Base-by-base conservation (phyloP, 768 basidiomycete species). In the Boletus eberwhitei region DNA sequence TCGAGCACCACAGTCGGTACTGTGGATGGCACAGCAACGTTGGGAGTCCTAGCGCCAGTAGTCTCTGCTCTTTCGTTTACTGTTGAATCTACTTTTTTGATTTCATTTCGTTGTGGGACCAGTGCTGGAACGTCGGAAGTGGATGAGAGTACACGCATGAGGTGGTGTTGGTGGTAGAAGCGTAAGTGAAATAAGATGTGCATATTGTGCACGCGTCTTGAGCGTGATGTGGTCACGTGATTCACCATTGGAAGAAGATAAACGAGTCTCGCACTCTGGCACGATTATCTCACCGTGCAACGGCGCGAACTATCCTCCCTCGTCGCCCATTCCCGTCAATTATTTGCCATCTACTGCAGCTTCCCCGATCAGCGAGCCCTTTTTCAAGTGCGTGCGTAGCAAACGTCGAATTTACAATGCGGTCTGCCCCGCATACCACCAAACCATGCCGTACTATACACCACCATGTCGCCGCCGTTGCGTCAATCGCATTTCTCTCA, bases 1-100 rank as follows among this genome's bases (percentile, higher is more conserved):
- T 86, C 79, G 34, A 90, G 73, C 26, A 57, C 45, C 35, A 82
- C 70, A 0, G 59, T 69, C 0, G 80, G 78, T n/a, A 80, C 67
- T 0, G 59, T 66, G 2, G 63, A 54, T 7, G 48, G 43, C 31
- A 14, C 36, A 5, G 34, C 19, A 11, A 36, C n/a, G 24, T 4
- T 43, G n/a, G 44, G 29, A 24, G 14, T 6, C 19, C 2, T 41
- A 4, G 21, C 17, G 5, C 8, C 48, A 2, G 31, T 35, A 9
- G 35, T 21, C 11, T 38, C 22, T 37, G 24, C 8, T 36, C 31
- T 38, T 14, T 40, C 29, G 17, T 35, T 47, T 14, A 2, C 4
- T 4, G 9, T 44, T 8, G 37, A 22, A 13, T 35, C 45, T 5
- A n/a, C 5, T 2, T 43, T 26, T 3, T 7, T 38, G 6, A 22